Evolutionary conservation across 192 early-diverging fungal genomes (phyloP).

Genomic region (Backusella australiensis): DNA sequence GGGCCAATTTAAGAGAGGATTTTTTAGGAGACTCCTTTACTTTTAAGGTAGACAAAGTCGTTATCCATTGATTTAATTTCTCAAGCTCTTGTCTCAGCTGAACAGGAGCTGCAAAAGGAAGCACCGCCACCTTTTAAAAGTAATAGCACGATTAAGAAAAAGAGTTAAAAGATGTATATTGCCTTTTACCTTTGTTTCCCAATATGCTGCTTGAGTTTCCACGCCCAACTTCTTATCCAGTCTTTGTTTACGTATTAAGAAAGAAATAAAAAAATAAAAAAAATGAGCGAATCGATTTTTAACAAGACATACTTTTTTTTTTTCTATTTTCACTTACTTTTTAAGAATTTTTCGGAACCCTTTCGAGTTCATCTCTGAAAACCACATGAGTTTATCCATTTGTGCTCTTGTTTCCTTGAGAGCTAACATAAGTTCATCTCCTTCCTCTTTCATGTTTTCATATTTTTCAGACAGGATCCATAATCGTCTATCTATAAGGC

Average conservation of each 20-base stretch:
- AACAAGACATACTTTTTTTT: not conserved
- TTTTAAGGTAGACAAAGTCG: constrained; percentile 1
- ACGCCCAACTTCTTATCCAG: constrained; percentile 47
- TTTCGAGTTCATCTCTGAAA: constrained; percentile 49
- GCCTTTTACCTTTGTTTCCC: constrained; percentile 44
- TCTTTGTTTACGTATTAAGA: constrained; percentile 26
- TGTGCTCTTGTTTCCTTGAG: constrained; percentile 45
- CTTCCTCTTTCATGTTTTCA: constrained; percentile 14
- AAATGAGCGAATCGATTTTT: constrained; percentile 2
- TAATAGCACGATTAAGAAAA: not conserved
- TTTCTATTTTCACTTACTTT: constrained; percentile 42
- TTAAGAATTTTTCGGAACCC: constrained; percentile 57
- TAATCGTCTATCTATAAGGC: constrained; percentile 68
- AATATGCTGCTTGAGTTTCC: constrained; percentile 38
- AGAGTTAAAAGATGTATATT: not conserved
- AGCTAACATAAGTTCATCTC: constrained; percentile 41
- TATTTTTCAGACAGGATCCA: constrained; percentile 57
- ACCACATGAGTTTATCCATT: constrained; percentile 48
- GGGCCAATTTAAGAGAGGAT: constrained; percentile 1
- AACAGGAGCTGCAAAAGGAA: constrained; percentile 43
- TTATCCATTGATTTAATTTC: constrained; percentile 18
- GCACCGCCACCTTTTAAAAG: constrained; percentile 26
- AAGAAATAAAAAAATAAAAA: not conserved
- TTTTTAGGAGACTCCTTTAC: constrained; percentile 5
- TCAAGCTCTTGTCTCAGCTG: constrained; percentile 11